Evolutionary conservation across 2,329 filamentous ascomycete species (phyloP).

Genomic region (Epichloe gansuensis): DNA sequence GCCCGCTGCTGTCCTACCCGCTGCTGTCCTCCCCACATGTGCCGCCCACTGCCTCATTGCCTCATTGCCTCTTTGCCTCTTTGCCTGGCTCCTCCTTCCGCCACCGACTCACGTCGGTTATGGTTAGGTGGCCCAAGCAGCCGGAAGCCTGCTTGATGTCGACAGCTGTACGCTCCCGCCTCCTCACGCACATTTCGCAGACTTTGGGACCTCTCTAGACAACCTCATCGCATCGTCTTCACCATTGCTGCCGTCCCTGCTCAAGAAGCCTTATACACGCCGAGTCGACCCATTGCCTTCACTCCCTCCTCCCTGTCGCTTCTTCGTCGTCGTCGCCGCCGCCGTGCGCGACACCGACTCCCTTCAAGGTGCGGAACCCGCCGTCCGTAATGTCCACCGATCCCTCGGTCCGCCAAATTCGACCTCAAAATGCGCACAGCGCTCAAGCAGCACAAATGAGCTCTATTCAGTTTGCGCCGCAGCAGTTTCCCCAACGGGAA

Average conservation of each 20-base stretch:
- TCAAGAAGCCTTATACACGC: not conserved
- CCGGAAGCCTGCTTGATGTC: constrained; percentile 16
- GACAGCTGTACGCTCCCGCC: constrained; percentile 6
- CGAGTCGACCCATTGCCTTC: not conserved
- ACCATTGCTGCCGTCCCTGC: not conserved
- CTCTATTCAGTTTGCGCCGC: constrained; percentile 63
- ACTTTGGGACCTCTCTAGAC: not conserved
- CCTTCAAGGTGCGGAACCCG: not conserved
- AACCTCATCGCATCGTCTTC: constrained; percentile 1
- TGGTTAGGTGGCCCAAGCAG: not conserved
- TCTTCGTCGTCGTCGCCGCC: not conserved
- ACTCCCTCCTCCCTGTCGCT: not conserved
- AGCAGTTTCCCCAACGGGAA: constrained; percentile 45
- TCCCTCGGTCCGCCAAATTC: constrained; percentile 45
- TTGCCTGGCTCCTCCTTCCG: not conserved
- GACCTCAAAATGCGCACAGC: constrained; percentile 43
- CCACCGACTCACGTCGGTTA: not conserved
- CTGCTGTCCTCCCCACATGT: constrained; percentile 1
- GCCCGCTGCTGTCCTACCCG: not conserved
- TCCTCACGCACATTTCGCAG: not conserved
- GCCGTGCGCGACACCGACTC: not conserved
- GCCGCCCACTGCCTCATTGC: not conserved
- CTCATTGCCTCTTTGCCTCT: not conserved
- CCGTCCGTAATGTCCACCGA: constrained; percentile 45
- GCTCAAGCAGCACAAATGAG: constrained; percentile 47